Conservation (phyloP, 352 stramenopile genomes). For the Phytophthora nicotianae region DNA sequence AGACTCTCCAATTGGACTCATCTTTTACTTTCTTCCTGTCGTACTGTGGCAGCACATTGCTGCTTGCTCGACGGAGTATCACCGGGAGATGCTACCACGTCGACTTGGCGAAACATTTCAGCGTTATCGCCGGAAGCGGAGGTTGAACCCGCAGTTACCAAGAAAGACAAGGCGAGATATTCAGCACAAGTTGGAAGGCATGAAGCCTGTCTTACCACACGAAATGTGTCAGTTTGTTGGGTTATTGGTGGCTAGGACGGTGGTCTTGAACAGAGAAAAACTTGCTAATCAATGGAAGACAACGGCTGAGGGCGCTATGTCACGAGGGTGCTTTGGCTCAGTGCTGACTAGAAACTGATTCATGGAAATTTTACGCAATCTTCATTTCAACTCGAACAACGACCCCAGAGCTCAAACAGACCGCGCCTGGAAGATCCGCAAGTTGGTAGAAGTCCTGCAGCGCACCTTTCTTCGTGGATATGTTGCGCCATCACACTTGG, state of each 20-base stretch:
- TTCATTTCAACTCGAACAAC: slow-evolving; percentile 30
- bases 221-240: slow-evolving; percentile 10
- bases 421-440: slow-evolving; percentile 24
- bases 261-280: slow-evolving; percentile 17
- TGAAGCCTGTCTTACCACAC: slow-evolving; percentile 11
- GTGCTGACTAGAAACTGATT: slow-evolving; percentile 13
- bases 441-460: slow-evolving; percentile 17
- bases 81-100: slow-evolving; percentile 8
- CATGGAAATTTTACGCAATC: slow-evolving; percentile 14
- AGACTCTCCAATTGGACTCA: slow-evolving; percentile 12
- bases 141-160: neutral
- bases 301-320: slow-evolving; percentile 6
- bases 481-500: slow-evolving; percentile 4
- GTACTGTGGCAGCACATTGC: slow-evolving; percentile 29
- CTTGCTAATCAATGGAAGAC: slow-evolving; percentile 22
- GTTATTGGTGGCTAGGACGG: slow-evolving; percentile 4
- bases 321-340: slow-evolving; percentile 15
- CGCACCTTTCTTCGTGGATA: slow-evolving; percentile 14
- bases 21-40: slow-evolving; percentile 24
- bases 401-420: slow-evolving; percentile 11
- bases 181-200: slow-evolving; percentile 4
- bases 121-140: slow-evolving; percentile 12
- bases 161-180: slow-evolving; percentile 19
- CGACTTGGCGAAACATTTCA: slow-evolving; percentile 2
- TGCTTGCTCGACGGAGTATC: slow-evolving; percentile 19